A percentile compares a stretch with the other conserved stretches of the same genome.
Evolutionary conservation across 495 filamentous ascomycete genomes (phyloP).

Genomic region (Podospora didyma): DNA sequence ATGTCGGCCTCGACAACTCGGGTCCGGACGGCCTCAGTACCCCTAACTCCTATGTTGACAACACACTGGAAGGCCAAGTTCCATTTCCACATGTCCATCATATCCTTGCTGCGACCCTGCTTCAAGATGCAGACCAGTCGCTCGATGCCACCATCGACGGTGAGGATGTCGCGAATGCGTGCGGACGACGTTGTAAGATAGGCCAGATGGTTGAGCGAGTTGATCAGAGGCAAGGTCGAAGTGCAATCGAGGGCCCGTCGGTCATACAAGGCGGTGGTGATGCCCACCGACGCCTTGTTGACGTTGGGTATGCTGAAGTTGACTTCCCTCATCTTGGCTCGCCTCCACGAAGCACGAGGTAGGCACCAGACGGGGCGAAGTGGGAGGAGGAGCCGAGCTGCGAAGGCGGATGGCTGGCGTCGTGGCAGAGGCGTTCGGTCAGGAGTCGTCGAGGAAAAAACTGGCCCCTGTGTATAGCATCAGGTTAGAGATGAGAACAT

Average conservation of each 20-base stretch:
- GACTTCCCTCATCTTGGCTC: slow-evolving; percentile 86
- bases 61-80: slow-evolving; percentile 98
- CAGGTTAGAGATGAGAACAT: slow-evolving; percentile 23
- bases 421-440: background rate
- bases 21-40: slow-evolving; percentile 88
- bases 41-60: slow-evolving; percentile 95
- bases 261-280: slow-evolving; percentile 97
- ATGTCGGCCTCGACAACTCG: slow-evolving; percentile 97
- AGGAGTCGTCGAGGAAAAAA: background rate
- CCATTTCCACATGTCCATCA: slow-evolving; percentile 99
- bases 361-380: slow-evolving; percentile 31
- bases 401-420: background rate
- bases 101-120: slow-evolving; percentile 88
- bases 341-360: slow-evolving; percentile 25
- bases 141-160: slow-evolving; percentile 97
- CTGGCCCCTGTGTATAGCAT: slow-evolving; percentile 9
- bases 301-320: slow-evolving; percentile 99
- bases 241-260: slow-evolving; percentile 96
- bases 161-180: slow-evolving; percentile 94
- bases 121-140: slow-evolving; percentile 95
- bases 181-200: slow-evolving; percentile 98
- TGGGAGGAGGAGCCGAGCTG: background rate
- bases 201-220: slow-evolving; percentile 95
- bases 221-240: slow-evolving; percentile 93
- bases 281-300: slow-evolving; percentile 99